phyloP scores from a whole-genome alignment of 2,329 filamentous ascomycete species.

The Neofusicoccum laricinum region DNA sequence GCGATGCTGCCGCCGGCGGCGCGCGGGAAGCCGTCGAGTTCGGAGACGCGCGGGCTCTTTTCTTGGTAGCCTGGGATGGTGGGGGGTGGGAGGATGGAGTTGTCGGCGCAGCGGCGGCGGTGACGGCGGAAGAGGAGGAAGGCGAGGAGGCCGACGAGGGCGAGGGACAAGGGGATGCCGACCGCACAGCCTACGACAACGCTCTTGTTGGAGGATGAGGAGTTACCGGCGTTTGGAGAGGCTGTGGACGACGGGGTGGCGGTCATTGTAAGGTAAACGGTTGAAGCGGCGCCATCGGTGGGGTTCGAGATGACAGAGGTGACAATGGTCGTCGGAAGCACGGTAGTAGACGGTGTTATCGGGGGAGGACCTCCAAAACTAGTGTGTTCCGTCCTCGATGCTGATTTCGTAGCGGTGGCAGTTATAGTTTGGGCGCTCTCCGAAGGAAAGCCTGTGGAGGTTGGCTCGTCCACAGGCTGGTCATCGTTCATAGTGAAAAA shows the following conservation, averaged over 20 bases:
- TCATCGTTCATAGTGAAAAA: not conserved
- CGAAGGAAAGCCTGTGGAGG: not conserved
- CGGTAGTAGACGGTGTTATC: not conserved
- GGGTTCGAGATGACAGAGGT: not conserved
- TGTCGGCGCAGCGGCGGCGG: not conserved
- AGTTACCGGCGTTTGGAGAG: not conserved
- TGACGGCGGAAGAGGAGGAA: conserved; percentile 17
- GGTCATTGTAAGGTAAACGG: not conserved
- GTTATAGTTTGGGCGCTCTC: no score
- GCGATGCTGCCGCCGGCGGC: conserved; percentile 2
- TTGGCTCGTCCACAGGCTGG: not conserved
- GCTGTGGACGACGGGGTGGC: not conserved
- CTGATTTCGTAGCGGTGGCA: not conserved
- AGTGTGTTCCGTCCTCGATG: no score
- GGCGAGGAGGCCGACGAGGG: conserved; percentile 18
- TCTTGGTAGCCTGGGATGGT: not conserved
- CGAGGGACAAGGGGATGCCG: conserved; percentile 20
- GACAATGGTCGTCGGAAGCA: not conserved
- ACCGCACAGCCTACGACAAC: conserved; percentile 19
- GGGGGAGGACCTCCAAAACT: no score
- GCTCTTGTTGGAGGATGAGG: not conserved
- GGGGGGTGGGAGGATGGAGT: not conserved
- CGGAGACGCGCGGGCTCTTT: not conserved
- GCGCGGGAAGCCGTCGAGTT: conserved; percentile 9
- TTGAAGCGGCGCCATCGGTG: conserved; percentile 1